A percentile compares a stretch with the other conserved stretches of the same genome.
phyloP scores from a whole-genome alignment of 768 basidiomycete species.

The Psilocybe cyanescens region DNA sequence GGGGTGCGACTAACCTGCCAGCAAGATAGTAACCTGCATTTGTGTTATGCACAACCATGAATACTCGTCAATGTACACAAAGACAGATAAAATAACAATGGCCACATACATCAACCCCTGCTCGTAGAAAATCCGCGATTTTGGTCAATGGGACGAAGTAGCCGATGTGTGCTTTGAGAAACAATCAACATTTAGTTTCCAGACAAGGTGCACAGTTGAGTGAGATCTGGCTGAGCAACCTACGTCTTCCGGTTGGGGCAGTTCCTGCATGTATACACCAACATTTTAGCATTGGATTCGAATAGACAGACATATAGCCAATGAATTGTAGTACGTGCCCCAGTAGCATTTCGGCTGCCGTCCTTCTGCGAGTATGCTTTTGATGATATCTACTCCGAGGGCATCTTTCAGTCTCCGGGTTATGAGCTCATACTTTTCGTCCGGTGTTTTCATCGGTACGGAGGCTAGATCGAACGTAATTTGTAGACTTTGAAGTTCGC shows the following conservation, averaged over 20 bases:
- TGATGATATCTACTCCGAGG: constrained; percentile 84
- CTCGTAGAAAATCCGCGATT: constrained; percentile 93
- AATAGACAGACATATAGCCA: constrained; percentile 5
- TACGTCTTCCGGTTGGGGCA: constrained; percentile 93
- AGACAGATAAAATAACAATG: background rate
- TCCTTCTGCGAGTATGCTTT: constrained; percentile 77
- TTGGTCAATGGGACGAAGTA: constrained; percentile 96
- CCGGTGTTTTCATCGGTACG: constrained; percentile 36
- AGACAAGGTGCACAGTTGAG: background rate
- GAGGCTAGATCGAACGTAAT: too few relatives aligned
- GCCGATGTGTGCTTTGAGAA: constrained; percentile 82
- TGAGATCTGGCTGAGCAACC: constrained; percentile 29
- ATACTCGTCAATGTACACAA: constrained; percentile 18
- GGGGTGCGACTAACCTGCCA: constrained; percentile 60
- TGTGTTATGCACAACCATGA: background rate
- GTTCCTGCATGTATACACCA: constrained; percentile 58
- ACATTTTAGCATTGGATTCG: constrained; percentile 11
- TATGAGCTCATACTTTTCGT: constrained; percentile 77
- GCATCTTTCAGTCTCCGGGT: constrained; percentile 87
- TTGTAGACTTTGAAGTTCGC: too few relatives aligned
- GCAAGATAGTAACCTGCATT: constrained; percentile 70
- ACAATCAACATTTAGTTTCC: constrained; percentile 1
- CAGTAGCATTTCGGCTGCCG: constrained; percentile 86
- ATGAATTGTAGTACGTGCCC: constrained; percentile 56
- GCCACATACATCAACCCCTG: constrained; percentile 74